phyloP scores from a whole-genome alignment of 257 asterid species.

The Ilex aquifolium region DNA sequence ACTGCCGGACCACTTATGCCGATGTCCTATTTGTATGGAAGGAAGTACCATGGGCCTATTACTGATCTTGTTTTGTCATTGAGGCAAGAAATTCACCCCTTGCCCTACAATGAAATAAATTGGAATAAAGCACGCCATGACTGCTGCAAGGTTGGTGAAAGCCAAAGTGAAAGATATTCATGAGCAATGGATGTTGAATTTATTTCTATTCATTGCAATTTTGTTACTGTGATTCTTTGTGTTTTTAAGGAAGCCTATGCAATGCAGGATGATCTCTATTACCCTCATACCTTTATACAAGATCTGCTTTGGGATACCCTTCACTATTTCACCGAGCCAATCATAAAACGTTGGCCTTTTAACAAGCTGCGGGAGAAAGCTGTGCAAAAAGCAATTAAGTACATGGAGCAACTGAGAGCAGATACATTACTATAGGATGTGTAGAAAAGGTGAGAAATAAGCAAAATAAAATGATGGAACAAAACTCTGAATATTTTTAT shows the following conservation, averaged over 20 bases:
- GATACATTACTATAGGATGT: constrained; percentile 60
- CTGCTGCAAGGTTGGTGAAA: constrained; percentile 49
- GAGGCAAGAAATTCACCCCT: constrained; percentile 54
- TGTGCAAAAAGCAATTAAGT: constrained; percentile 42
- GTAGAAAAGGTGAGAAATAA: constrained; percentile 39
- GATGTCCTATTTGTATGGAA: constrained; percentile 73
- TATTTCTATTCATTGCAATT: too few relatives aligned
- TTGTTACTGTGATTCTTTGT: too few relatives aligned
- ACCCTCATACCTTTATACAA: constrained; percentile 55
- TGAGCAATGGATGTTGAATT: not conserved
- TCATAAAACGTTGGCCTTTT: constrained; percentile 64
- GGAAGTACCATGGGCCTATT: constrained; percentile 56
- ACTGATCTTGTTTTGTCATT: constrained; percentile 59
- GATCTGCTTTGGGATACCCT: constrained; percentile 62
- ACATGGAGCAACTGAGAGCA: constrained; percentile 48
- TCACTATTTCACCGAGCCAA: constrained; percentile 51
- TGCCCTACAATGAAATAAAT: constrained; percentile 48
- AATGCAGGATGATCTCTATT: constrained; percentile 60
- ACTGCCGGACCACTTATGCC: constrained; percentile 84
- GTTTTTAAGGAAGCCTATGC: too few relatives aligned
- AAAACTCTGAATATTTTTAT: not conserved
- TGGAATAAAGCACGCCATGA: constrained; percentile 77
- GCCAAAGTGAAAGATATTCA: not conserved
- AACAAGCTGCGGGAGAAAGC: constrained; percentile 58
- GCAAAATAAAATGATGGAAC: not conserved